These are phyloP conservation scores for Mycena capillaripes DNA, from an alignment of 768 basidiomycete genomes.

Conservation along the genomic window DNA sequence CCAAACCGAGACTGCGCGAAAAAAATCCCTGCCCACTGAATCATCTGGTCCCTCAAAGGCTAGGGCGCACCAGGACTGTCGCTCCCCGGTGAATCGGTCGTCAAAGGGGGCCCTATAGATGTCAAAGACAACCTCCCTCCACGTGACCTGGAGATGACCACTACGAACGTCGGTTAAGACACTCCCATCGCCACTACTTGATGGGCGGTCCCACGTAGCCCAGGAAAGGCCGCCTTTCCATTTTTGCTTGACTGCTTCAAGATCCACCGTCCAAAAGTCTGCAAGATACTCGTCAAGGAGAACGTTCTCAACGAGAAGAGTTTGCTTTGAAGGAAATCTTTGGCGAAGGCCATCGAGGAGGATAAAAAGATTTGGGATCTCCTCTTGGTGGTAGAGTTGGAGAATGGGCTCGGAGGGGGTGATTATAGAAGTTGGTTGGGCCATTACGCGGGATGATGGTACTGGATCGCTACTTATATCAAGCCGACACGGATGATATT, in stretches of 20 bases:
- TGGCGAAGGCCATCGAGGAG: constrained; percentile 14
- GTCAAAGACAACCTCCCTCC: constrained; percentile 14
- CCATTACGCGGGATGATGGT: not conserved
- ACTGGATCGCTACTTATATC: too few species aligned
- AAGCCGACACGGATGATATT: too few species aligned
- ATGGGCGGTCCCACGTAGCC: constrained; percentile 2
- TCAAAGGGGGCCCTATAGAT: not conserved
- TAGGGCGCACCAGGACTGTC: not conserved
- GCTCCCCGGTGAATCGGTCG: not conserved
- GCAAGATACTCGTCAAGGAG: constrained; percentile 7
- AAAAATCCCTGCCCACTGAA: constrained; percentile 5
- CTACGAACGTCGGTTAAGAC: constrained; percentile 10
- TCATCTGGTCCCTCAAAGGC: constrained; percentile 11
- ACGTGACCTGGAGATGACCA: constrained; percentile 14
- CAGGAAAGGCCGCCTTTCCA: constrained; percentile 15
- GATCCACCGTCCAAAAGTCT: not conserved
- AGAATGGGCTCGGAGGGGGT: not conserved
- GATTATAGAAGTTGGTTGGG: not conserved
- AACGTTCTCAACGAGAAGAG: constrained; percentile 11
- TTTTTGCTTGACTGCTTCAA: constrained; percentile 1
- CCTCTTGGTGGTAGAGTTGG: not conserved
- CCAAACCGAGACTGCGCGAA: not conserved
- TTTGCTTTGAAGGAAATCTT: not conserved
- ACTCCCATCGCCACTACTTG: not conserved
- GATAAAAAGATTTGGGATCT: not conserved